Evolutionary conservation across 257 asterid species (phyloP).

Genomic region (Nicotiana undulata): DNA sequence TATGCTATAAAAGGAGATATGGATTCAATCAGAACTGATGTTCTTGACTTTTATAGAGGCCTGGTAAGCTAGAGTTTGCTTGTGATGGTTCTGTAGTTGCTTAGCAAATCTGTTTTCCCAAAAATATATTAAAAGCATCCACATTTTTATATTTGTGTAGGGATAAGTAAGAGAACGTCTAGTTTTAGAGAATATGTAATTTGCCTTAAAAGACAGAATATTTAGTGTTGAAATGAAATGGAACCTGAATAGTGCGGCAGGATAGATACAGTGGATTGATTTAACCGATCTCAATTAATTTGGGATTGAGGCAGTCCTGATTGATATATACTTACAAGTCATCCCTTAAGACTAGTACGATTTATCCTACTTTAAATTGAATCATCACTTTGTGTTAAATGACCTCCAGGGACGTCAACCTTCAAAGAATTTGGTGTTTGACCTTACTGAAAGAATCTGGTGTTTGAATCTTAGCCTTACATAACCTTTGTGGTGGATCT

Average conservation of each 20-base stretch:
- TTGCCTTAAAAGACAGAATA: not conserved
- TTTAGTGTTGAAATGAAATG: not conserved
- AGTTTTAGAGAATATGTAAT: not conserved
- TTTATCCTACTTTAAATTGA: not conserved
- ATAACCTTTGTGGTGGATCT: not conserved
- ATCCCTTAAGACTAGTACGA: not conserved
- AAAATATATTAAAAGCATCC: not conserved
- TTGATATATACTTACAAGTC: not conserved
- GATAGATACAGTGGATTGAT: not conserved
- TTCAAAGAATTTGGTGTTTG: not conserved
- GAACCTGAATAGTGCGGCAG: not conserved
- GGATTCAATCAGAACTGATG: slow-evolving; percentile 87
- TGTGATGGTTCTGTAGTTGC: not conserved
- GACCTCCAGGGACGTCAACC: not conserved
- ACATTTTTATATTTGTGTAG: not conserved
- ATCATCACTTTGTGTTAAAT: not conserved
- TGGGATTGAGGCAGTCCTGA: not conserved
- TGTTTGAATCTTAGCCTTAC: too few relatives aligned
- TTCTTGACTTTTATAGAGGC: slow-evolving; percentile 49
- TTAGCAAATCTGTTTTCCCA: not conserved
- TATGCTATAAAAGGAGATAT: slow-evolving; percentile 80
- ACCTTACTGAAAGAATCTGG: too few relatives aligned
- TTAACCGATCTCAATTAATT: not conserved
- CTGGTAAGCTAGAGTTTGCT: slow-evolving; percentile 28
- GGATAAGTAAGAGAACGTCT: not conserved